Conservation (phyloP, 176 grass and related monocot species). For the Cenchrus americanus region DNA sequence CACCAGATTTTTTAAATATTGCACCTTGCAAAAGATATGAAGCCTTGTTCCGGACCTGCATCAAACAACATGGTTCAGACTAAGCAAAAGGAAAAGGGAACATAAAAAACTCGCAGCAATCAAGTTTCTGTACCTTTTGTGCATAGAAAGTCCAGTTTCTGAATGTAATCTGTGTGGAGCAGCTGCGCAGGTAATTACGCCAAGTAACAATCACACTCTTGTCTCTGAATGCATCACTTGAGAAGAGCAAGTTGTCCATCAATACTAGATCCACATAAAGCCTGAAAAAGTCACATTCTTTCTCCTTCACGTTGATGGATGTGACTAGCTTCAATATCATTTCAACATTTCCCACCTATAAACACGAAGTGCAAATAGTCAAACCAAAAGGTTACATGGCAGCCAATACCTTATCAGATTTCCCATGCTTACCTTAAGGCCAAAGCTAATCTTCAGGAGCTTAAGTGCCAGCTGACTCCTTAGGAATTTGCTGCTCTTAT, state of each 20-base stretch:
- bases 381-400: slow-evolving; percentile 1
- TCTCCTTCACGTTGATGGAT: slow-evolving; percentile 76
- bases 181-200: slow-evolving; percentile 69
- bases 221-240: slow-evolving; percentile 53
- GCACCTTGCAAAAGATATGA: slow-evolving; percentile 80
- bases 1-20: slow-evolving; percentile 41
- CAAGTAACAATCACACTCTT: slow-evolving; percentile 53
- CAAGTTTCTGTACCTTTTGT: slow-evolving; percentile 57
- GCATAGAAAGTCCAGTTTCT: slow-evolving; percentile 83
- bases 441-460: slow-evolving; percentile 67
- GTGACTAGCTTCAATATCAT: slow-evolving; percentile 63
- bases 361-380: neutral
- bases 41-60: slow-evolving; percentile 84
- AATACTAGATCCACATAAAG: slow-evolving; percentile 65
- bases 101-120: neutral
- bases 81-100: neutral
- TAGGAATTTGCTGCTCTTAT: slow-evolving; percentile 61
- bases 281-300: slow-evolving; percentile 69
- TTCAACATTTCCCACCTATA: slow-evolving; percentile 62
- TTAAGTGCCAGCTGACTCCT: slow-evolving; percentile 83
- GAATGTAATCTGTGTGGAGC: slow-evolving; percentile 76
- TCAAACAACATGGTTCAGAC: neutral
- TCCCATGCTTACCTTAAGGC: slow-evolving; percentile 58
- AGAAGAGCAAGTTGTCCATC: slow-evolving; percentile 78
- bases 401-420: slow-evolving; percentile 7